Percentiles rank a stretch among this genome's conserved stretches.
Evolutionary conservation across 2,329 filamentous ascomycete species (phyloP).

Genomic region (Incumbomyces delicatus): DNA sequence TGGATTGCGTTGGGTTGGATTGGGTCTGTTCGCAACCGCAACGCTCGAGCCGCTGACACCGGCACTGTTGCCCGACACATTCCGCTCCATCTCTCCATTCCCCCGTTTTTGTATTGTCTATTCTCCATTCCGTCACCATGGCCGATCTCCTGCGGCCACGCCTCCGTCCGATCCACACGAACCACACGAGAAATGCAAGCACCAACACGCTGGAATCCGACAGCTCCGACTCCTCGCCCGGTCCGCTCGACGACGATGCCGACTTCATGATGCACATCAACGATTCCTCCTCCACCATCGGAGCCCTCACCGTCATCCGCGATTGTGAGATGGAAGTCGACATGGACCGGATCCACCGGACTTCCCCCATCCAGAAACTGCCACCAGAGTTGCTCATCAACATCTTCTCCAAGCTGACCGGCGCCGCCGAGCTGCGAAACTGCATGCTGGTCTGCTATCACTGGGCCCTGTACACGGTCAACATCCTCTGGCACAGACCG

Average conservation of each 20-base stretch:
- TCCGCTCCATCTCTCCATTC: too few relatives aligned
- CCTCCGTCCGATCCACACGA: constrained; percentile 11
- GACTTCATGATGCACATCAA: constrained; percentile 75
- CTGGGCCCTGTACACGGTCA: constrained; percentile 88
- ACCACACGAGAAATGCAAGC: constrained; percentile 18
- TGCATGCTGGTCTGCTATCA: constrained; percentile 91
- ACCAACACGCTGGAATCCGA: constrained; percentile 19
- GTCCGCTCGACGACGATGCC: constrained; percentile 69
- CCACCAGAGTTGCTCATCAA: constrained; percentile 92
- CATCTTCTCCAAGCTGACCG: constrained; percentile 76
- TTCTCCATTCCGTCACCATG: constrained; percentile 12
- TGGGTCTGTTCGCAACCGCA: not conserved
- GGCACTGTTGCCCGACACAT: not conserved
- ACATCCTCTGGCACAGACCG: constrained; percentile 88
- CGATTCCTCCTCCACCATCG: constrained; percentile 86
- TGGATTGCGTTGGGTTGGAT: too few relatives aligned
- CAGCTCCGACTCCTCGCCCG: constrained; percentile 30
- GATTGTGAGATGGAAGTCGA: constrained; percentile 53
- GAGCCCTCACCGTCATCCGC: constrained; percentile 60
- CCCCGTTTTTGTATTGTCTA: too few relatives aligned
- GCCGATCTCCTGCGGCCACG: constrained; percentile 15
- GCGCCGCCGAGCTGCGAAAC: constrained; percentile 65
- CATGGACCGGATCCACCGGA: constrained; percentile 50
- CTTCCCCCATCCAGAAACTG: constrained; percentile 71
- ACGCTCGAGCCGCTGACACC: constrained; percentile 3